Conservation (phyloP, 345 rosid species). For the Eucalyptus pauciflora region DNA sequence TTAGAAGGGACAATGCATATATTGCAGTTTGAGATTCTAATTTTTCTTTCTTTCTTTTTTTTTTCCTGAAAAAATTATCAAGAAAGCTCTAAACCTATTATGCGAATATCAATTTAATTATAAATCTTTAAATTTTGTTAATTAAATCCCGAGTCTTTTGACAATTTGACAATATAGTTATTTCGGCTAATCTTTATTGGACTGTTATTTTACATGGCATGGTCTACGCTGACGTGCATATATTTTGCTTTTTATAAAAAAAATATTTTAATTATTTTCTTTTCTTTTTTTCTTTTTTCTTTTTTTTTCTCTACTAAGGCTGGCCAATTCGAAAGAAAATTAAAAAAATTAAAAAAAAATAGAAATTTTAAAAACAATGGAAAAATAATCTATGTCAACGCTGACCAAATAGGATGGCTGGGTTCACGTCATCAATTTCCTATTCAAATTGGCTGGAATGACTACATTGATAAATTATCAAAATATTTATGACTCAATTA, state of each 20-base stretch:
- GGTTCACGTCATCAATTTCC: background rate
- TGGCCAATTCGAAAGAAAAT: background rate
- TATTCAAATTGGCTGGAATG: background rate
- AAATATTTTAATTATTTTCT: background rate
- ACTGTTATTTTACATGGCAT: too few relatives aligned
- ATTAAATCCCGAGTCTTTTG: background rate
- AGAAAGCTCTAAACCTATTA: background rate
- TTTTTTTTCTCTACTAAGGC: background rate
- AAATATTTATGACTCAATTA: background rate
- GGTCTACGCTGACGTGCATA: rapidly evolving
- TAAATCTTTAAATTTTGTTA: background rate
- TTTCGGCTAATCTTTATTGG: background rate
- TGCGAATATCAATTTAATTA: background rate
- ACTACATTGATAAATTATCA: background rate
- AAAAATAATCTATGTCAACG: background rate
- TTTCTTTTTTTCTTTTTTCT: too few relatives aligned
- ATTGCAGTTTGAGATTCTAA: background rate
- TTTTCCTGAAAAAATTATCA: background rate
- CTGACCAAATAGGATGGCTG: rapidly evolving
- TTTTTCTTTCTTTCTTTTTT: background rate
- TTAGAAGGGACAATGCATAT: background rate
- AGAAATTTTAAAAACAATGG: background rate
- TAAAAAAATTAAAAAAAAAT: background rate
- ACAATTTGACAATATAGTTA: background rate
- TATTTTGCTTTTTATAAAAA: too few relatives aligned